Evolutionary conservation across 2,329 filamentous ascomycete species (phyloP), one percentile per base, ranked within the genome.

Genomic region (Aureobasidium sp.): DNA sequence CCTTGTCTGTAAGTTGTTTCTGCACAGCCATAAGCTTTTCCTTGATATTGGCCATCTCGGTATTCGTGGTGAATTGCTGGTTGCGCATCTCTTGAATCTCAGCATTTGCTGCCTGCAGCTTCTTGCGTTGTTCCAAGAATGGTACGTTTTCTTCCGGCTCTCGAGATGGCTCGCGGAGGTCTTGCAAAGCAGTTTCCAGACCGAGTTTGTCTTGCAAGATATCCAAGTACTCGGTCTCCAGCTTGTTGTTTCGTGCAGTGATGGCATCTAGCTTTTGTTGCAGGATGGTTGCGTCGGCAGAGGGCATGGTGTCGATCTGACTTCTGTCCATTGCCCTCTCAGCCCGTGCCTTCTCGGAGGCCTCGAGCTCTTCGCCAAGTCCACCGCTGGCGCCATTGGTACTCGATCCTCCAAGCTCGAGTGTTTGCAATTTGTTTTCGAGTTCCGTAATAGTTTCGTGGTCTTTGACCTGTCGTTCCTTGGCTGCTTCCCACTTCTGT

Each of bases 401-500:
- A 16, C 32, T 58, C 13, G 57, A 60, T 16, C 67, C 70, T 44
- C 73, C 73, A 0, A 72, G 66, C 37, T 76, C 73, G 11, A 76
- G 67, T 4, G 79, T 76, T 14, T 75, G 73, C 47, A 79, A 70
- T 54, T 74, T 74, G 32, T 76, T 73, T 64, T 79, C 76, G 7
- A 80, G 72, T 50, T 80, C 78, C 51, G 75, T 73, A 36, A 78
- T 76, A 2, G 73, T 74, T 50, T 80, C 77, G 55, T 80, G 77
- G 32, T 78, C 77, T 32, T 76, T 75, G 60, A 75, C 75, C 59
- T 79, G 77, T 32, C 79, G 68, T 61, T 80, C 78, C 27, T 74
- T 71, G 39, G 76, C 76, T 42, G 78, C 77, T 61, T 80, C 77
- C 9, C 77, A 70, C 64, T 79, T 77, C 62, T 79, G 77, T 63